phyloP scores from a whole-genome alignment of 306 rosid genomes.

The Senna tora region DNA sequence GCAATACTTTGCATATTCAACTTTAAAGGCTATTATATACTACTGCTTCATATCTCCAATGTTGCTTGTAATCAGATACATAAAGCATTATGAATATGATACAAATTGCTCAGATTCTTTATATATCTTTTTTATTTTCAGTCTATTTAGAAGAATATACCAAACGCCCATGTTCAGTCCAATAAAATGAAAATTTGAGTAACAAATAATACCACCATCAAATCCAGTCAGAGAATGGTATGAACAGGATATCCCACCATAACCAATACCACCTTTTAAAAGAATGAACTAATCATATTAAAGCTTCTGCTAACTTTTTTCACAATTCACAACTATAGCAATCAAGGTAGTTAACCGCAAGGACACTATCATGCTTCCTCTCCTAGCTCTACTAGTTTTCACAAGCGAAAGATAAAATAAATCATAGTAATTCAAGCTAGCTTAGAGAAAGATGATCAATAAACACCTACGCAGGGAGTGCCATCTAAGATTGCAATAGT shows the following conservation, averaged over 20 bases:
- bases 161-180: slow-evolving; percentile 15
- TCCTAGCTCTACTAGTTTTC: slow-evolving; percentile 2
- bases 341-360: slow-evolving; percentile 18
- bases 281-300: not conserved
- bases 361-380: slow-evolving; percentile 2
- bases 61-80: no score
- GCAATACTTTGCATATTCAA: not conserved
- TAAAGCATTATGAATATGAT: no score
- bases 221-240: slow-evolving; percentile 3
- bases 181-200: slow-evolving; percentile 4
- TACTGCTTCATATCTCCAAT: no score
- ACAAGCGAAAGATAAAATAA: slow-evolving; percentile 13
- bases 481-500: slow-evolving; percentile 94
- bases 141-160: not conserved
- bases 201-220: slow-evolving; percentile 3
- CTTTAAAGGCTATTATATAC: no score
- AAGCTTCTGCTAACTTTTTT: not conserved
- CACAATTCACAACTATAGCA: not conserved
- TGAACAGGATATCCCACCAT: slow-evolving; percentile 1
- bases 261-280: not conserved
- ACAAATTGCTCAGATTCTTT: not conserved
- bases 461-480: slow-evolving; percentile 77
- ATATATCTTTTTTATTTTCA: slow-evolving; percentile 6
- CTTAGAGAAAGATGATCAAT: slow-evolving; percentile 28
- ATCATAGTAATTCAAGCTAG: not conserved